Percentiles rank a stretch among this genome's conserved stretches.
Evolutionary conservation across 352 stramenopile genomes (phyloP).

Genomic region (Pythium pyrilobum): DNA sequence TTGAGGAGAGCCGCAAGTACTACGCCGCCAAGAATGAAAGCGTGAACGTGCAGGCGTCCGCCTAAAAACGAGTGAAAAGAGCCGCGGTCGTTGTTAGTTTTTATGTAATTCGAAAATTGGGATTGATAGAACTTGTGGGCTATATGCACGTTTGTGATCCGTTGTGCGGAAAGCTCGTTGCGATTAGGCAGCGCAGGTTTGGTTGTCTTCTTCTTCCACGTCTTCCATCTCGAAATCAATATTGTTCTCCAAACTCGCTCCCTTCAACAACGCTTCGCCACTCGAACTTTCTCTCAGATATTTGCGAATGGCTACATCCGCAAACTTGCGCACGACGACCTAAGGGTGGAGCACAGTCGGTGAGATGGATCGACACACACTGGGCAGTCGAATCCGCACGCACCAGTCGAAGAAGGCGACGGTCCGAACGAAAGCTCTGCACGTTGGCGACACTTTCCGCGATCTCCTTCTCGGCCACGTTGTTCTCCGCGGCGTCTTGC

Average conservation of each 20-base stretch:
- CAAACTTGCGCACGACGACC: conserved; percentile 68
- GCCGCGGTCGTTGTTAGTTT: conserved; percentile 7
- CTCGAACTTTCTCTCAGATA: conserved; percentile 40
- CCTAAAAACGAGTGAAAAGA: conserved; percentile 4
- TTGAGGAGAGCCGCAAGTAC: conserved; percentile 94
- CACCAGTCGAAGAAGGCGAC: conserved; percentile 66
- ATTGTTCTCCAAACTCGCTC: conserved; percentile 2
- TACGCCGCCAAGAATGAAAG: conserved; percentile 80
- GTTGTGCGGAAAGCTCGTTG: no score
- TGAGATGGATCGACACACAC: not conserved
- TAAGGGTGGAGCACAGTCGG: conserved; percentile 6
- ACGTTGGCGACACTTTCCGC: conserved; percentile 60
- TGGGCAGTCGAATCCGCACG: not conserved
- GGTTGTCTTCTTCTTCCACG: conserved; percentile 17
- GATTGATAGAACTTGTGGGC: not conserved
- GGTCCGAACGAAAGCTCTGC: conserved; percentile 79
- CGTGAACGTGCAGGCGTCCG: conserved; percentile 39
- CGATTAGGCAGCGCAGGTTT: no score
- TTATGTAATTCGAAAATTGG: conserved; percentile 15
- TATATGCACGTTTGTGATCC: not conserved
- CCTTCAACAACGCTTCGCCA: not conserved
- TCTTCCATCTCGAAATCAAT: conserved; percentile 8
- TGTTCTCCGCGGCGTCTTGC: conserved; percentile 41
- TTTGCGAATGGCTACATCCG: conserved; percentile 59
- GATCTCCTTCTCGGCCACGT: conserved; percentile 44